Percentiles rank a stretch among this genome's conserved stretches.
These are phyloP conservation scores for Pestalotiopsis sp. DNA, from an alignment of 2,329 filamentous ascomycete species.

Conservation along the genomic window DNA sequence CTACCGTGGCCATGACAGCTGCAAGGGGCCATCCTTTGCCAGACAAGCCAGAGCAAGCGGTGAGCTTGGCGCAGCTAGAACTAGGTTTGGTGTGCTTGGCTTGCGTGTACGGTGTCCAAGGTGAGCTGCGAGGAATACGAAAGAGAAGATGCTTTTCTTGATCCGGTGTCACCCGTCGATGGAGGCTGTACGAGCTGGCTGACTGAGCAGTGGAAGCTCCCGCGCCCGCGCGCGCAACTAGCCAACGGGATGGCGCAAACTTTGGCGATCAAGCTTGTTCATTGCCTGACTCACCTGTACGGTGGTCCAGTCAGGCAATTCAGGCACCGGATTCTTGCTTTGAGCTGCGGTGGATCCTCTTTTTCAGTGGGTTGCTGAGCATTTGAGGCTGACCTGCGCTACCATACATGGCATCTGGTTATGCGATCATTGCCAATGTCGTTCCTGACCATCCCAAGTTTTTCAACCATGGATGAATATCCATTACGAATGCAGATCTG, in stretches of 20 bases:
- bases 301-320: not conserved
- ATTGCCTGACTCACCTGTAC: not conserved
- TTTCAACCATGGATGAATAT: not conserved
- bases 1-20: conserved; percentile 5
- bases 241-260: not conserved
- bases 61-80: conserved; percentile 7
- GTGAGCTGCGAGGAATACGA: not conserved
- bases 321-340: not conserved
- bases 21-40: not conserved
- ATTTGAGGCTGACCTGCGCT: not conserved
- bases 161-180: not conserved
- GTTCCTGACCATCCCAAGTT: not conserved
- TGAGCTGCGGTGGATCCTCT: not conserved
- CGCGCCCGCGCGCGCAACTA: not conserved
- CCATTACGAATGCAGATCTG: not conserved
- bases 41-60: not conserved
- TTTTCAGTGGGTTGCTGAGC: not conserved
- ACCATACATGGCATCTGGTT: not conserved
- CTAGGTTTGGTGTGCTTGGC: not conserved
- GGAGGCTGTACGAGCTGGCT: not conserved
- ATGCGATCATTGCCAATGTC: not conserved
- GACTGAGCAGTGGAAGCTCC: not conserved
- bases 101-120: not conserved
- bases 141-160: not conserved
- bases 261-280: not conserved